A percentile compares a stretch with the other conserved stretches of the same genome.
phyloP scores from a whole-genome alignment of 768 basidiomycete genomes.

The Pleurotus giganteus region DNA sequence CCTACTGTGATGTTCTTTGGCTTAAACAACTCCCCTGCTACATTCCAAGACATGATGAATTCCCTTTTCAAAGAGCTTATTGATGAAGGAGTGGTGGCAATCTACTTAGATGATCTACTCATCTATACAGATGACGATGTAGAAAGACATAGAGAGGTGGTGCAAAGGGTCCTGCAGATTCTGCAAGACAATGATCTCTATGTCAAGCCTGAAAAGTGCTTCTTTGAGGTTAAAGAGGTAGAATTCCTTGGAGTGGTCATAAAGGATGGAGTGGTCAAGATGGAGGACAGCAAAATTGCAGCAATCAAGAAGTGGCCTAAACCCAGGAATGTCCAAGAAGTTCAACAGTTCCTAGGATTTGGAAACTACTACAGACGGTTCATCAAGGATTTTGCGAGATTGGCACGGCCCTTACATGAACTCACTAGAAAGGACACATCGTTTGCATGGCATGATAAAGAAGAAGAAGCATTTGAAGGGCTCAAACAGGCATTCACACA shows the following conservation, averaged over 20 bases:
- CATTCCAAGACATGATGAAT: constrained; percentile 5
- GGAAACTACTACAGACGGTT: constrained; percentile 34
- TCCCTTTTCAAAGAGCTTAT: background rate
- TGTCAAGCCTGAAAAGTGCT: constrained; percentile 36
- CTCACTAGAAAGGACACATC: constrained; percentile 19
- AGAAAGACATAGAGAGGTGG: constrained; percentile 1
- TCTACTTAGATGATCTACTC: background rate
- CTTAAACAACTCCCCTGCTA: constrained; percentile 28
- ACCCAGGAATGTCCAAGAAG: constrained; percentile 24
- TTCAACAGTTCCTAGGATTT: constrained; percentile 44
- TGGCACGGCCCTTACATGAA: constrained; percentile 19
- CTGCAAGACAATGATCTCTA: constrained; percentile 31
- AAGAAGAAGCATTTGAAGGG: constrained; percentile 25
- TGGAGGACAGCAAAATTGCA: constrained; percentile 31
- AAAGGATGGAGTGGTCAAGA: constrained; percentile 14
- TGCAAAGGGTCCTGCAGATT: constrained; percentile 21
- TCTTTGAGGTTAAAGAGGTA: constrained; percentile 20
- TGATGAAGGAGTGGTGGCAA: constrained; percentile 1
- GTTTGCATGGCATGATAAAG: constrained; percentile 18
- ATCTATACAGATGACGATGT: too few relatives aligned
- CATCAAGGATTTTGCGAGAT: constrained; percentile 26
- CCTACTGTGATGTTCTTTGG: constrained; percentile 38
- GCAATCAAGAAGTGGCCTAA: constrained; percentile 26
- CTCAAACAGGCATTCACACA: background rate
- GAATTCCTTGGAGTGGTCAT: constrained; percentile 28